Percentiles rank a stretch among this genome's conserved stretches.
Conservation (phyloP, 2,329 filamentous ascomycete species). For the Verticillium zaregamsianum region DNA sequence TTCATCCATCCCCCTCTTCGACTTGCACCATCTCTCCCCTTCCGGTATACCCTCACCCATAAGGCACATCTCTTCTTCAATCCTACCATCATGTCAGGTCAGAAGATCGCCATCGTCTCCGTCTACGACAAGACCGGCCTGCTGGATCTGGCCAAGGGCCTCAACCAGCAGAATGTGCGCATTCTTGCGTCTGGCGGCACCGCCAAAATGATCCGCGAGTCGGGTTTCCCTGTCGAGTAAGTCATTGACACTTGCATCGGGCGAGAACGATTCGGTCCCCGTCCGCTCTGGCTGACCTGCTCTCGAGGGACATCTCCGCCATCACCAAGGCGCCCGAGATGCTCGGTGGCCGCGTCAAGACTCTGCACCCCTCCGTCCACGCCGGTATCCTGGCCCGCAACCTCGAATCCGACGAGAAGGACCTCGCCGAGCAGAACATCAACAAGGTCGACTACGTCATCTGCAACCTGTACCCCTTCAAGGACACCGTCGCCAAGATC, state of each 20-base stretch:
- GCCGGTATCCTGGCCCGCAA: slow-evolving; percentile 90
- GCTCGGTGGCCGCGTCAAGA: slow-evolving; percentile 83
- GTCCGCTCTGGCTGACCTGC: not conserved
- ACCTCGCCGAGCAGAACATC: slow-evolving; percentile 92
- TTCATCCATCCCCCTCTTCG: not conserved
- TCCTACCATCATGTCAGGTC: slow-evolving; percentile 23
- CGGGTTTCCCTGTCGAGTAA: slow-evolving; percentile 91
- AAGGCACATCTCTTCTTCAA: not conserved
- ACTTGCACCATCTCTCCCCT: not conserved
- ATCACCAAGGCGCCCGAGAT: slow-evolving; percentile 98
- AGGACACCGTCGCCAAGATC: slow-evolving; percentile 94
- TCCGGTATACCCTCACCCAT: not conserved
- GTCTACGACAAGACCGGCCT: slow-evolving; percentile 99
- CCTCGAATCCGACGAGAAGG: slow-evolving; percentile 93
- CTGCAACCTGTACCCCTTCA: slow-evolving; percentile 99
- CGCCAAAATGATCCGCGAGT: slow-evolving; percentile 93
- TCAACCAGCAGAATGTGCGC: slow-evolving; percentile 83
- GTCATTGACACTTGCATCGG: slow-evolving; percentile 20
- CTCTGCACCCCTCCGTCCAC: slow-evolving; percentile 89
- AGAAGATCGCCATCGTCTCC: slow-evolving; percentile 82
- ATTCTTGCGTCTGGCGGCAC: slow-evolving; percentile 94
- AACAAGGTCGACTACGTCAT: slow-evolving; percentile 93
- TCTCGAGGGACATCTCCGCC: slow-evolving; percentile 81
- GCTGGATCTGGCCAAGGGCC: slow-evolving; percentile 85
- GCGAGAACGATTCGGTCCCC: not conserved